Evolutionary conservation across 1,284 basidiomycete genomes (phyloP).

Genomic region (Mycosarcoma maydis): DNA sequence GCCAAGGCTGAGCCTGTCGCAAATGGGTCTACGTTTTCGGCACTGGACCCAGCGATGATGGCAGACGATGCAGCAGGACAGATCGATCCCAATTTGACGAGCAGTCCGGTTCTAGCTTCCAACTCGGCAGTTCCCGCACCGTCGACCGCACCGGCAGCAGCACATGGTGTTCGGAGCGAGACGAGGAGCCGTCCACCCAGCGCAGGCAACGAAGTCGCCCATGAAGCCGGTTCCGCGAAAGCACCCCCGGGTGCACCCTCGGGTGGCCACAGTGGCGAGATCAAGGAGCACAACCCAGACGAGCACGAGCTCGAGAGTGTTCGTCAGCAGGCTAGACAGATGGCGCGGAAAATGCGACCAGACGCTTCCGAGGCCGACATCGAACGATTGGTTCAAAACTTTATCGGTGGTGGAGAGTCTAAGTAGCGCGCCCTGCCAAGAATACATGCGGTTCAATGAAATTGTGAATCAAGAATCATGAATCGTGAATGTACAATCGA

Average conservation of each 20-base stretch:
- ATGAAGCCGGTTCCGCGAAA: too few relatives aligned
- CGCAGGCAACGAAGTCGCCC: too few relatives aligned
- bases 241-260: too few relatives aligned
- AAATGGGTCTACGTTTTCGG: slow-evolving; percentile 3
- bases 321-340: slow-evolving; percentile 28
- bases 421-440: too few relatives aligned
- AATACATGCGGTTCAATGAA: too few relatives aligned
- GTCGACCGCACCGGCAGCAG: background rate
- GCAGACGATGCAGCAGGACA: slow-evolving; percentile 28
- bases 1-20: slow-evolving; percentile 8
- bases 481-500: background rate
- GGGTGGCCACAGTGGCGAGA: slow-evolving; percentile 1
- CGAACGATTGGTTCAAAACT: slow-evolving; percentile 43
- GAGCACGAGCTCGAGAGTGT: slow-evolving; percentile 24
- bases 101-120: slow-evolving; percentile 4
- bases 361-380: slow-evolving; percentile 50
- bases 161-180: background rate
- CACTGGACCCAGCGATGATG: slow-evolving; percentile 42
- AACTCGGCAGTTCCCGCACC: too few relatives aligned
- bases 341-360: slow-evolving; percentile 49
- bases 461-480: background rate
- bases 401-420: slow-evolving; percentile 20
- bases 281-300: slow-evolving; percentile 18
- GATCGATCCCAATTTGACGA: slow-evolving; percentile 11
- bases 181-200: background rate